Base-by-base conservation (phyloP, 2,329 filamentous ascomycete species). In the Massarina eburnea region DNA sequence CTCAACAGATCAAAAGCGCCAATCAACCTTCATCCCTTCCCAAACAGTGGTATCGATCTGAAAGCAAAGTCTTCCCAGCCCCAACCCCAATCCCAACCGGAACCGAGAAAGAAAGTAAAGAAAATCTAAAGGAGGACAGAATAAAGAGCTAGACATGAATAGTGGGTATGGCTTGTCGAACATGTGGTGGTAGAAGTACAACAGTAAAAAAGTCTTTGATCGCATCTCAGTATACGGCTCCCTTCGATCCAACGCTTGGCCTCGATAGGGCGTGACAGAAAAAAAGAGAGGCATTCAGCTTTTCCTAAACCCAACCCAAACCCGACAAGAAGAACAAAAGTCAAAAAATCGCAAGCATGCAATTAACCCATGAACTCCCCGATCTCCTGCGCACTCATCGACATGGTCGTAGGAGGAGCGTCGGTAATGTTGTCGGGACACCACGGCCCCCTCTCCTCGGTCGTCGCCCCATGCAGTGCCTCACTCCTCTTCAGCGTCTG, bases 401-500 rank as follows among this genome's bases (percentile, higher is more conserved):
- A 30, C 27, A 30, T 30, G 21, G 34, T 30, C 14, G 29, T 51
- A 40, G 39, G 26, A n/a, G 27, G 38, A 33, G 18, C 51, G 34
- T 48, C 52, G 15, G 58, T 49, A 24, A 85, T 81, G 64, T 89
- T 86, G 52, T 91, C 85, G 0, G 84, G 83, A 45, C 91, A 72
- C 89, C 89, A 96, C 7, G 84, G 80, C 1, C 91, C 92, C 70
- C 90, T 91, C 77, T 96, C 91, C 58, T 92, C 89, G 1, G 88
- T 84, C 0, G 87, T 92, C 4, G 91, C 86, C 50, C 79, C 79
- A 57, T 85, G 84, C 64, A 97, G 85, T 21, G 87, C 92, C 57
- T 95, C 83, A n/a, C 91, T 90, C 24, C 92, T 83, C 70, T 88
- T 86, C 66, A 97, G 71, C 2, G 91, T 96, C 75, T 94, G 86